Base-by-base conservation (phyloP, 148 eudicot species). In the Cornus controversa region DNA sequence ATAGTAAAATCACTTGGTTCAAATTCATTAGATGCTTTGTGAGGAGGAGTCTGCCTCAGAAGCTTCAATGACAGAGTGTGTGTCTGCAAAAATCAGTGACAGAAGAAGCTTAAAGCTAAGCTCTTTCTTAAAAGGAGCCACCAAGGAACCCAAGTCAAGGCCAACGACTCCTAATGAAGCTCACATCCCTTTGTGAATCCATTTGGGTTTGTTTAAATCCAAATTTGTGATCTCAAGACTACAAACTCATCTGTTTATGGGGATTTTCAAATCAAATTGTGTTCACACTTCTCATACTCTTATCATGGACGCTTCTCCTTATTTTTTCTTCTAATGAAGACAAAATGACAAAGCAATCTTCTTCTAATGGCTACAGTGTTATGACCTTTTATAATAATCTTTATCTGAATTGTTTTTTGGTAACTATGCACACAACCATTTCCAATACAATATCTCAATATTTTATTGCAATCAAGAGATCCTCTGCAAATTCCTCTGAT, bases 1-100 rank as follows among this genome's bases (percentile, higher is more conserved):
- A 50, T 5, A 40, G 16, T 9, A 14, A 3, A 73, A 73, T 63
- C 86, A 87, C 86, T 72, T 53, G 31, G 63, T 81, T 83, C 80
- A 68, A 83, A 76, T 70, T 6, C 69, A 77, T 62, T 80, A 76
- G 72, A 71, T 82, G 84, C n/a, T 80, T 67, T 74, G 78, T 78
- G 28, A 24, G 69, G 73, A 78, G 81, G 86, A 88, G 75, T 72
- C 86, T 77, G 80, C 78, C 81, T 86, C 88, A 86, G 82, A 85
- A 83, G 80, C 82, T 68, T 83, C 42, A 71, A 85, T 88, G 84
- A 72, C 84, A 82, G 76, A 77, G 79, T 71, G 54, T 67, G 72
- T 66, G 64, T 76, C 69, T 76, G 78, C 53, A 64, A 63, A 27
- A 11, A 76, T 81, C 64, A 76, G 66, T 73, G 53, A 74, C 45